Base-by-base conservation (phyloP, 1,284 basidiomycete species). In the Puccinia polysora region DNA sequence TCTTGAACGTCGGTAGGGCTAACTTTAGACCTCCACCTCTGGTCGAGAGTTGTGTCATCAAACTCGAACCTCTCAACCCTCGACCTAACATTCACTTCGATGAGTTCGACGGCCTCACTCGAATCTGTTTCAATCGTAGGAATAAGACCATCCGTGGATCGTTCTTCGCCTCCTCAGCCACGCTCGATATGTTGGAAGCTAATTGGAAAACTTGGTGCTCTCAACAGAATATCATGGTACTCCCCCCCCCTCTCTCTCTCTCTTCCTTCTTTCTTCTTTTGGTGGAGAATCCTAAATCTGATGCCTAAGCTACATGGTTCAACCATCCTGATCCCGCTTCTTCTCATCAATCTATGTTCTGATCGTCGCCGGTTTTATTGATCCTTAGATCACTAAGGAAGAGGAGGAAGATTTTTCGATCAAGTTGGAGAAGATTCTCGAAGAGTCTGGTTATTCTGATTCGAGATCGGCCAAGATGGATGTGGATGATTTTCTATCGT, bases 171-270 rank as follows among this genome's bases (percentile, higher is more conserved):
- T 93, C 94, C 3, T 93, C 90, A 79, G 95, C 95, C 2, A 92
- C 98, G 14, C 85, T 90, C 78, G 90, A 94, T 77, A 90, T 98
- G 89, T 81, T 97, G 74, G 94, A 97, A 81, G 86, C 86, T 77
- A 98, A 97, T 80, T 90, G 90, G 84, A 87, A 87, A 80, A 96
- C 93, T n/a, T 96, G 91, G 89, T 89, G 90, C 78, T 86, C 91
- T 2, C 85, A 90, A 78, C 87, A 88, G 75, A 85, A 74, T 12
- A 62, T 62, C 43, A 62, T 89, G 75, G 83, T 81, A 15, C 34
- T 10, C 36, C 20, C 12, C 62, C 28, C 30, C 15, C 4, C n/a
- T 60, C 20, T 20, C 8, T 36, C 43, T 10, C 34, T 23, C 56
- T 14, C 60, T 5, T 36, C 47, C 28, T 32, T 10, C 32, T 58